Percentiles rank a stretch among this genome's conserved stretches.
phyloP scores from a whole-genome alignment of 257 asterid genomes.

The Jasminum sambac region DNA sequence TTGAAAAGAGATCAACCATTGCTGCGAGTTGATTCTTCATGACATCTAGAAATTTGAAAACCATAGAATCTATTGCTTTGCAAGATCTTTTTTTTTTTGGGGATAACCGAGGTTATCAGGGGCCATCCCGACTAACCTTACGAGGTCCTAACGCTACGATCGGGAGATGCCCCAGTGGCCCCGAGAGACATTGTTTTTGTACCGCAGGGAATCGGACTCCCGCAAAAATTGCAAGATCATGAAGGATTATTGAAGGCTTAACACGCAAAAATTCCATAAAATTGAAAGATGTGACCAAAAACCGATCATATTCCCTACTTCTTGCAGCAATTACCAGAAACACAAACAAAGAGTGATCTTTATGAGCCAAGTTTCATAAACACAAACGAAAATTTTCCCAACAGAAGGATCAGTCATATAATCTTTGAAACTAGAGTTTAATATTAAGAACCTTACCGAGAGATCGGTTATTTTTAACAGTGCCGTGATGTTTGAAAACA shows the following conservation, averaged over 20 bases:
- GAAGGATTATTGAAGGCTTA: background rate
- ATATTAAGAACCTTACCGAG: slow-evolving; percentile 43
- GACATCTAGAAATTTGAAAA: background rate
- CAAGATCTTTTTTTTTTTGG: too few species aligned
- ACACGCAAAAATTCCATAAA: background rate
- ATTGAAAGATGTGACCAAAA: background rate
- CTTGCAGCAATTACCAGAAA: background rate
- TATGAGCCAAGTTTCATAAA: background rate
- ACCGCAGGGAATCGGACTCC: too few species aligned
- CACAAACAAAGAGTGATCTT: background rate
- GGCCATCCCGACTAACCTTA: too few species aligned
- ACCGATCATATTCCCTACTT: background rate
- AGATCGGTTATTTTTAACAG: slow-evolving; percentile 25
- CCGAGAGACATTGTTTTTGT: too few species aligned
- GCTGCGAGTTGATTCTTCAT: background rate
- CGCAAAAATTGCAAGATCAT: background rate
- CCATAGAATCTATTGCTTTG: background rate
- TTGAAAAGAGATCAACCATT: slow-evolving; percentile 1
- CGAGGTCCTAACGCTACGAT: too few species aligned
- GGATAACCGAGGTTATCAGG: too few species aligned
- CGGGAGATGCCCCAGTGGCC: too few species aligned
- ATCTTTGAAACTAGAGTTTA: slow-evolving; percentile 26
- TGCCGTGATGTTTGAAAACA: background rate
- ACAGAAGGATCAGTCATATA: background rate
- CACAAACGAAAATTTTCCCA: background rate